phyloP scores from a whole-genome alignment of 148 eudicot genomes.

The Nepenthes mirabilis region DNA sequence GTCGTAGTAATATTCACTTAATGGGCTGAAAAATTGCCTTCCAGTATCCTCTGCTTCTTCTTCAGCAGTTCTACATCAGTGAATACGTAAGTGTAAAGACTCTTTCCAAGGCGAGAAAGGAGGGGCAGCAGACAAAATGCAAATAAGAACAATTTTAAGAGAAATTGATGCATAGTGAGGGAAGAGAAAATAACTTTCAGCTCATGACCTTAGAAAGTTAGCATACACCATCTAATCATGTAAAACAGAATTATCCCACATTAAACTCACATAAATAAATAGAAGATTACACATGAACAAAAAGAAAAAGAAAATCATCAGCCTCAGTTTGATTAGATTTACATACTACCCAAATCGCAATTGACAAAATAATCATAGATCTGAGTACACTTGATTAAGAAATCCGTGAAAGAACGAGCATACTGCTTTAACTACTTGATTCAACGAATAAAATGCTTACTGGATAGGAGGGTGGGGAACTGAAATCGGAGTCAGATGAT shows the following conservation, averaged over 20 bases:
- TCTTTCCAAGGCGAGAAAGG: not conserved
- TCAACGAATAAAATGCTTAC: constrained; percentile 22
- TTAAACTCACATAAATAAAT: too few relatives aligned
- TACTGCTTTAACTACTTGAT: too few relatives aligned
- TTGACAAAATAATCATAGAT: too few relatives aligned
- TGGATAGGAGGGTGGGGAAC: constrained; percentile 42
- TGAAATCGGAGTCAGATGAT: constrained; percentile 28
- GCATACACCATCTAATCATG: not conserved
- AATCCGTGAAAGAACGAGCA: not conserved
- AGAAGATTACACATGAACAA: too few relatives aligned
- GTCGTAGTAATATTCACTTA: constrained; percentile 43
- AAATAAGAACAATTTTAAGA: too few relatives aligned
- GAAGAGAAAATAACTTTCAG: too few relatives aligned
- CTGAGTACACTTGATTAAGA: too few relatives aligned
- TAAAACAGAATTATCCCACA: not conserved
- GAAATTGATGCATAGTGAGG: too few relatives aligned
- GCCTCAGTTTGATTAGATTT: too few relatives aligned
- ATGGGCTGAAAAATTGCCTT: constrained; percentile 43
- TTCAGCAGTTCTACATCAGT: constrained; percentile 61
- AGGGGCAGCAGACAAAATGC: not conserved
- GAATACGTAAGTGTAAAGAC: constrained; percentile 1
- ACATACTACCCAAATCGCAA: too few relatives aligned
- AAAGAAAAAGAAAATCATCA: too few relatives aligned
- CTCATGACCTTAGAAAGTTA: too few relatives aligned
- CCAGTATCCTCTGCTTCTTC: constrained; percentile 63